These are phyloP conservation scores for Zygotorulaspora florentina DNA, from an alignment of 805 yeast genomes.

Conservation along the genomic window DNA sequence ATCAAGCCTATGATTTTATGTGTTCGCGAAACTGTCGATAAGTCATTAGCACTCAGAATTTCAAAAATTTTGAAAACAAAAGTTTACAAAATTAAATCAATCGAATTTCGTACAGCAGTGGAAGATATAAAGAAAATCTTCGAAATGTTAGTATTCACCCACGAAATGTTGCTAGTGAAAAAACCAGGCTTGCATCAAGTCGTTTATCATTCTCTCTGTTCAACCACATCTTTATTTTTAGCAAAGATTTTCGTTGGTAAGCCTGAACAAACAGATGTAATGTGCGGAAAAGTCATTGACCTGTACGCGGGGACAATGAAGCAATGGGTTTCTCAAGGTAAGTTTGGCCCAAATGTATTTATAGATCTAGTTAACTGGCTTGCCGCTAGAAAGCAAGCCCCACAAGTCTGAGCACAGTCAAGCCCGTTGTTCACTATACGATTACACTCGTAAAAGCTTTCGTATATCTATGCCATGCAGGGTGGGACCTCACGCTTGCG, in stretches of 20 bases:
- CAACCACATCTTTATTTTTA: constrained; percentile 48
- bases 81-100: constrained; percentile 47
- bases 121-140: constrained; percentile 26
- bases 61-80: constrained; percentile 62
- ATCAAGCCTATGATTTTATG: constrained; percentile 55
- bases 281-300: constrained; percentile 46
- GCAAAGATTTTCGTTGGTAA: constrained; percentile 48
- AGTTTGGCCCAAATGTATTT: constrained; percentile 42
- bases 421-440: not conserved
- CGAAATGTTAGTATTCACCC: constrained; percentile 39
- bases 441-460: not conserved
- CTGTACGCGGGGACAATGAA: constrained; percentile 54
- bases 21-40: constrained; percentile 65
- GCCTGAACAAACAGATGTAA: constrained; percentile 29
- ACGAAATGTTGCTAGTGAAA: constrained; percentile 36
- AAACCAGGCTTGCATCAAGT: constrained; percentile 38
- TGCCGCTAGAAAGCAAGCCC: constrained; percentile 42
- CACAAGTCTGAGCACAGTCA: constrained; percentile 1
- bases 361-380: constrained; percentile 81
- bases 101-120: constrained; percentile 6
- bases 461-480: not conserved
- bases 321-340: constrained; percentile 49
- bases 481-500: too few relatives aligned
- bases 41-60: constrained; percentile 66
- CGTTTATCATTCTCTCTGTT: constrained; percentile 53